Percentiles rank a stretch among this genome's conserved stretches.
These are phyloP conservation scores for Wallemia hederae DNA, from an alignment of 1,284 basidiomycete genomes.

Conservation along the genomic window DNA sequence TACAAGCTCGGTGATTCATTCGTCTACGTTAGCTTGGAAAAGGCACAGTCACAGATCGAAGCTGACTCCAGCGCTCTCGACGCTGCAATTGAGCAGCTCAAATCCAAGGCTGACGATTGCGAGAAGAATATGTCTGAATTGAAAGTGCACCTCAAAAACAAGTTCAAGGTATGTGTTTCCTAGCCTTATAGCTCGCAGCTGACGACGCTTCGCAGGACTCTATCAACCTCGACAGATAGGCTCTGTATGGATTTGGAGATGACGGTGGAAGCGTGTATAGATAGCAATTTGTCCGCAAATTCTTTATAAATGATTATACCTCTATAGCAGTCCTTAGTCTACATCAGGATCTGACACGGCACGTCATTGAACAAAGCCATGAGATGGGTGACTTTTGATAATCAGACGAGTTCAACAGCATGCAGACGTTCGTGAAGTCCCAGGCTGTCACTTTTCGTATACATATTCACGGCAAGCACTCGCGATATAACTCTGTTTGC, in stretches of 20 bases:
- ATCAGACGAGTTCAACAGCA: too few species aligned
- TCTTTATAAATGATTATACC: not conserved
- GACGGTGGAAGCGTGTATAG: not conserved
- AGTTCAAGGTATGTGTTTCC: not conserved
- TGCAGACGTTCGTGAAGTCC: too few species aligned
- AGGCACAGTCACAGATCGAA: conserved; percentile 44
- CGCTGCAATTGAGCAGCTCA: conserved; percentile 27
- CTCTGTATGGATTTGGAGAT: not conserved
- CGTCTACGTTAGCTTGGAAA: conserved; percentile 38
- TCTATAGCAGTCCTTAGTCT: too few species aligned
- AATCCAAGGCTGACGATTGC: conserved; percentile 33
- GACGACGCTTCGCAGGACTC: not conserved
- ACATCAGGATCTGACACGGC: too few species aligned
- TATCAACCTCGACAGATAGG: not conserved
- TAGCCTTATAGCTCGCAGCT: not conserved
- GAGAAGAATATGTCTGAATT: conserved; percentile 64
- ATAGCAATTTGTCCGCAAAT: too few species aligned
- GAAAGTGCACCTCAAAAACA: conserved; percentile 35
- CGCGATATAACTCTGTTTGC: too few species aligned
- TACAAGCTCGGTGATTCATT: conserved; percentile 81
- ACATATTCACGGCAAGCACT: too few species aligned
- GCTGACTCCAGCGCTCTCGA: conserved; percentile 34
- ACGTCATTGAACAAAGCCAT: too few species aligned
- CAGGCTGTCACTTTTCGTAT: too few species aligned
- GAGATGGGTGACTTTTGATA: too few species aligned